Evolutionary conservation across 2,329 filamentous ascomycete genomes (phyloP).

Genomic region (Graphiopsis chlorocephala): DNA sequence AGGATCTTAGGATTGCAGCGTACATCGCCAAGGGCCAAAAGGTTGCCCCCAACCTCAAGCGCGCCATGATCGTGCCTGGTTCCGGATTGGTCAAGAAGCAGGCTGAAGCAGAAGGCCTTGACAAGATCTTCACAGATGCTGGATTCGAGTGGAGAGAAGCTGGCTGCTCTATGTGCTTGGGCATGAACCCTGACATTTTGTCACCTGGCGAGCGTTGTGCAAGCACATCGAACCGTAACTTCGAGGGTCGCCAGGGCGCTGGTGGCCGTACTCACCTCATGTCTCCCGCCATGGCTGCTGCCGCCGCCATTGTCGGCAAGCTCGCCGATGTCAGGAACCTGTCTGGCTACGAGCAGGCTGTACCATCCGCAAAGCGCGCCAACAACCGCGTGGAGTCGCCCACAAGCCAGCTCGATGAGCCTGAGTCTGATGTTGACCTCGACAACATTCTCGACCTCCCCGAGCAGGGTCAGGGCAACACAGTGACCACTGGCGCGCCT

Average conservation of each 20-base stretch:
- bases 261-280: conserved; percentile 89
- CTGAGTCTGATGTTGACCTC: conserved; percentile 60
- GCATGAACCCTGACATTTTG: conserved; percentile 98
- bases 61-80: conserved; percentile 93
- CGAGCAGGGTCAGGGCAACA: conserved; percentile 67
- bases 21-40: conserved; percentile 83
- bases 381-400: conserved; percentile 58
- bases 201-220: conserved; percentile 90
- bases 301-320: conserved; percentile 84
- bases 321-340: conserved; percentile 87
- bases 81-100: conserved; percentile 91
- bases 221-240: conserved; percentile 94
- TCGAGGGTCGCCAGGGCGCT: conserved; percentile 93
- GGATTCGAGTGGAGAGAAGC: conserved; percentile 98
- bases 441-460: conserved; percentile 64
- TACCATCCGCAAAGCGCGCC: conserved; percentile 43
- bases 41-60: conserved; percentile 83
- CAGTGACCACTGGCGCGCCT: conserved; percentile 48
- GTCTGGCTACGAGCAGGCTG: conserved; percentile 51
- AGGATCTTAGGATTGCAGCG: conserved; percentile 87
- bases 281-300: conserved; percentile 95
- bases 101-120: conserved; percentile 86
- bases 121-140: conserved; percentile 86
- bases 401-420: conserved; percentile 50
- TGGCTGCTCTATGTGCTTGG: conserved; percentile 97